Evolutionary conservation across 2,329 filamentous ascomycete species (phyloP), one percentile per base, ranked within the genome.

Genomic region (Stemphylium lycopersici): DNA sequence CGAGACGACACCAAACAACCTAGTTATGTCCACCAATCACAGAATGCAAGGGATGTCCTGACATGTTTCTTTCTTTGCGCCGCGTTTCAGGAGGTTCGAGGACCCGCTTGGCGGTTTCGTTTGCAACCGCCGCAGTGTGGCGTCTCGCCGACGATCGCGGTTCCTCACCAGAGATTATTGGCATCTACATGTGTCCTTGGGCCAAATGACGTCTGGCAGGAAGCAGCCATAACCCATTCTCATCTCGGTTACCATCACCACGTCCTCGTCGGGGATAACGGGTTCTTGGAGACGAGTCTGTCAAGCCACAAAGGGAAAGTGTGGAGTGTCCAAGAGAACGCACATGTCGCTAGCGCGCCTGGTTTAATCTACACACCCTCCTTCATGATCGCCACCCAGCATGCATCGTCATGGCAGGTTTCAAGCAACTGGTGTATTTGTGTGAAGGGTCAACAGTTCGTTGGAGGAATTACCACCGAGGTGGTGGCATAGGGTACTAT

Each of bases 361-460:
- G 59, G 57, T 59, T 61, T 69, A 72, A 72, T 73, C 57, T 65
- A 70, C 59, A 43, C 55, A 32, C 49, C 55, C 56, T 52, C 61
- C 63, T 59, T 68, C 55, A 66, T 67, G 59, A 69, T 66, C 61
- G 33, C 48, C 61, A 26, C 26, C 61, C 63, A 41, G 57, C 60
- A 66, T 65, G 42, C 39, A 33, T 36, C 33, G 48, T 44, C 58
- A 58, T 59, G 53, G 46, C 52, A 50, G 55, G 65, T 62, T 66
- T 63, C 61, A 68, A 55, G 52, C 55, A 29, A 24, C 50, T 62
- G 34, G 24, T 33, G 16, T 48, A 38, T 37, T 51, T 54, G 56
- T 54, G 50, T 56, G 32, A 44, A 38, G 34, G 44, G 34, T 47
- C 37, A 55, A 52, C 53, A 58, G 38, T 53, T 46, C 58, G 52